Evolutionary conservation across 805 yeast genomes (phyloP).

Genomic region (Lachancea dasiensis): DNA sequence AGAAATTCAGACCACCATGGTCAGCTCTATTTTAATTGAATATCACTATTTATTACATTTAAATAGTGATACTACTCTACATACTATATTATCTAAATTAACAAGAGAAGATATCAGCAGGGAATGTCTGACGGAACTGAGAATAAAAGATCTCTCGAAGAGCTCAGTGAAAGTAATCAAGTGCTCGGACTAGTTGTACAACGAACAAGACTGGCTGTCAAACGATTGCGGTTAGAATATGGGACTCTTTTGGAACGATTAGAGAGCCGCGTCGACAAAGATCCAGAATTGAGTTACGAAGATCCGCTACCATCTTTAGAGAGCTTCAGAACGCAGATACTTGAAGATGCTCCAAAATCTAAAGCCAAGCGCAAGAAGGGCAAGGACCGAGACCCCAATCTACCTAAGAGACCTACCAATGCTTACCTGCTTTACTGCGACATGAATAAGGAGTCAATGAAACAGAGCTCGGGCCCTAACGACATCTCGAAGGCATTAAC

Average conservation of each 20-base stretch:
- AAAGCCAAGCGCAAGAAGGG: slow-evolving; percentile 32
- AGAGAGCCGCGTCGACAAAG: slow-evolving; percentile 47
- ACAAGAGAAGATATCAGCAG: background rate
- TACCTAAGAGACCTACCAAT: slow-evolving; percentile 86
- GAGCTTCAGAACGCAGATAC: slow-evolving; percentile 23
- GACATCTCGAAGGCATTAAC: slow-evolving; percentile 77
- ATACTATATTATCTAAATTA: too few species aligned
- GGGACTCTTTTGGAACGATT: slow-evolving; percentile 72
- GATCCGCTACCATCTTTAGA: slow-evolving; percentile 29
- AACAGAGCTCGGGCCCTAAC: slow-evolving; percentile 47
- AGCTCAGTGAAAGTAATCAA: slow-evolving; percentile 74
- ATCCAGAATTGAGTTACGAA: slow-evolving; percentile 28
- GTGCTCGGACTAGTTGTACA: slow-evolving; percentile 67
- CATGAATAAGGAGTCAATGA: slow-evolving; percentile 68
- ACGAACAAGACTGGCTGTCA: slow-evolving; percentile 68
- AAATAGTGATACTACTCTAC: too few species aligned
- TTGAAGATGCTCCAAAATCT: slow-evolving; percentile 19
- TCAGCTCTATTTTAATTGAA: background rate
- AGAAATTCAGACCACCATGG: too few species aligned
- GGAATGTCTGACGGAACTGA: slow-evolving; percentile 7
- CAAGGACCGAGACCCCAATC: slow-evolving; percentile 67
- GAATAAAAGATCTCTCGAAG: slow-evolving; percentile 59
- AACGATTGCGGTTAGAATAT: slow-evolving; percentile 78
- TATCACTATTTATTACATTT: too few species aligned
- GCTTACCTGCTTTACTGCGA: slow-evolving; percentile 88